These are phyloP conservation scores for Epichloe sp. DNA, from an alignment of 2,329 filamentous ascomycete genomes.

Conservation along the genomic window DNA sequence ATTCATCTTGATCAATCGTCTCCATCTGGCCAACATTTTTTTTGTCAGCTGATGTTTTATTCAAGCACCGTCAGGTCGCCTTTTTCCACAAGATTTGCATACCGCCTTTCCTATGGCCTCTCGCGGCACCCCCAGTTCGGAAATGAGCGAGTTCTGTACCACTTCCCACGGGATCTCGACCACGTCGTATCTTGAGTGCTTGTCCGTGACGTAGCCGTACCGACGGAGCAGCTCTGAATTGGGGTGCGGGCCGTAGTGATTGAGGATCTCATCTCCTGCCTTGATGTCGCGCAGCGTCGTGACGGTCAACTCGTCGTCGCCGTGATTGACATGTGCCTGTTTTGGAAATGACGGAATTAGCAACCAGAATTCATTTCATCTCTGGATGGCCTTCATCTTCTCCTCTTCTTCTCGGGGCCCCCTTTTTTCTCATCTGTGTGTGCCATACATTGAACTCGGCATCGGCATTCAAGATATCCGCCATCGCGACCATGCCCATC, in stretches of 20 bases:
- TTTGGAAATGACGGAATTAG: background rate
- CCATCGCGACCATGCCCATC: constrained; percentile 85
- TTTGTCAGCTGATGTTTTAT: constrained; percentile 11
- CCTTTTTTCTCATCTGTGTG: background rate
- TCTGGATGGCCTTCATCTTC: background rate
- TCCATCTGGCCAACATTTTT: constrained; percentile 18
- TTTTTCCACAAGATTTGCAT: constrained; percentile 13
- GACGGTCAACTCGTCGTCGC: constrained; percentile 49
- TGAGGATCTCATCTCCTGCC: constrained; percentile 66
- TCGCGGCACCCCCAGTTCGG: constrained; percentile 23
- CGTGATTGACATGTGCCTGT: constrained; percentile 41
- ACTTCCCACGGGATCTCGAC: constrained; percentile 58
- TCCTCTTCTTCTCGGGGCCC: no score
- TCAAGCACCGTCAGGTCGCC: background rate
- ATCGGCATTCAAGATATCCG: constrained; percentile 81
- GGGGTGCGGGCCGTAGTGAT: constrained; percentile 78
- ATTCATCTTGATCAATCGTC: constrained; percentile 46
- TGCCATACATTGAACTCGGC: constrained; percentile 65
- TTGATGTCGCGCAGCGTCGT: constrained; percentile 55
- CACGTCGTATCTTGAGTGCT: constrained; percentile 69
- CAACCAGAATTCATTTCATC: background rate
- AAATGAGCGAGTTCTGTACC: constrained; percentile 34
- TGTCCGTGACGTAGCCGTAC: constrained; percentile 76
- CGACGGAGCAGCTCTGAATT: constrained; percentile 70
- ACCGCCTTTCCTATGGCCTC: constrained; percentile 29